These are phyloP conservation scores for Flaveria trinervia DNA, from an alignment of 129 eudicot genomes.

Conservation along the genomic window DNA sequence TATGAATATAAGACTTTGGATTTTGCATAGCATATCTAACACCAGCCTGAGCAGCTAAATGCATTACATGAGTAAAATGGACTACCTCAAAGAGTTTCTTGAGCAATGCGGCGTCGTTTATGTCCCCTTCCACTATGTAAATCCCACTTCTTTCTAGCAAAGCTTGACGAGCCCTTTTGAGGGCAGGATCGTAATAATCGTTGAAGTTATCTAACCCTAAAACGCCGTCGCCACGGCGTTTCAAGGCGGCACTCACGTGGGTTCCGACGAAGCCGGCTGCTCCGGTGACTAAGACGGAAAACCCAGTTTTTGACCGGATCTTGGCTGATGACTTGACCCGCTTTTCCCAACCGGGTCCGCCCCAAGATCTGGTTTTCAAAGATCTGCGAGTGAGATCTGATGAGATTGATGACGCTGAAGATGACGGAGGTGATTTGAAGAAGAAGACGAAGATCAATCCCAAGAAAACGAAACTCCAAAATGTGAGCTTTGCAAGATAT, in stretches of 20 bases:
- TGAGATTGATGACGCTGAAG: slow-evolving; percentile 19
- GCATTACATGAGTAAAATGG: slow-evolving; percentile 44
- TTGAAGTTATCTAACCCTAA: slow-evolving; percentile 34
- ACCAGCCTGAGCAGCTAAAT: slow-evolving; percentile 60
- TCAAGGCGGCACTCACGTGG: slow-evolving; percentile 30
- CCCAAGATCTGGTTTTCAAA: slow-evolving; percentile 37
- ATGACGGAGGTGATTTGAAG: slow-evolving; percentile 43
- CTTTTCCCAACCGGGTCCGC: slow-evolving; percentile 44
- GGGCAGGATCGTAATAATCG: slow-evolving; percentile 65
- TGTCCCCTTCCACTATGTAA: slow-evolving; percentile 74
- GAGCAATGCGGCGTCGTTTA: slow-evolving; percentile 38
- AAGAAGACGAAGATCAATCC: slow-evolving; percentile 48
- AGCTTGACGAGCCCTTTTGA: slow-evolving; percentile 74
- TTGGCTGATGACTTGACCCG: slow-evolving; percentile 39
- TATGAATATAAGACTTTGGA: slow-evolving; percentile 43
- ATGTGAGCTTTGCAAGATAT: slow-evolving; percentile 47
- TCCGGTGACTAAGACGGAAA: slow-evolving; percentile 34
- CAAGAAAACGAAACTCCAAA: slow-evolving; percentile 54
- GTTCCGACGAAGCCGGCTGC: slow-evolving; percentile 43
- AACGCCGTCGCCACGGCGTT: slow-evolving; percentile 39
- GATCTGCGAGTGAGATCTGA: slow-evolving; percentile 42
- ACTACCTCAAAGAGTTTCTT: slow-evolving; percentile 42
- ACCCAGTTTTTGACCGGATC: slow-evolving; percentile 34
- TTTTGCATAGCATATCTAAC: slow-evolving; percentile 54
- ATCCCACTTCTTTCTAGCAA: slow-evolving; percentile 60